Evolutionary conservation across 2,329 filamentous ascomycete species (phyloP), one percentile per base, ranked within the genome.

Genomic region (Colletotrichum echinochloae): DNA sequence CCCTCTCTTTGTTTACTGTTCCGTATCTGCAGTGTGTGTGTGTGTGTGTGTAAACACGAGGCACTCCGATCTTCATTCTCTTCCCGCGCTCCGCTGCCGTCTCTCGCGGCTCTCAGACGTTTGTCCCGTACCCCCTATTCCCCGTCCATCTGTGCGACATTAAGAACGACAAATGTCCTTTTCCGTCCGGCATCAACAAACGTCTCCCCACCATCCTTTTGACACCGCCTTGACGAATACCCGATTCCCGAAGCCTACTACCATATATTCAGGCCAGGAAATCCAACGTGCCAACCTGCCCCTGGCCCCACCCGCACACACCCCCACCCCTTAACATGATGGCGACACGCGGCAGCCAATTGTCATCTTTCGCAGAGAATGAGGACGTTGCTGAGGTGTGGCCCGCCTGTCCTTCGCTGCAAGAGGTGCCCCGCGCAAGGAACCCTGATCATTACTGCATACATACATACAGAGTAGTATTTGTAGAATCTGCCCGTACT

Each of bases 341-440:
- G 65, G 65, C 57, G 57, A 62, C 65, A 67, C 66, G 26, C 55
- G 37, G 33, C 14, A 37, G 41, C 62, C 66, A 70, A 56, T 70
- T 39, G 41, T 23, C 55, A 41, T n/a, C 39, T 44, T 23, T 60
- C 55, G 55, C 56, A 60, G 28, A 70, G 62, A 23, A 48, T 39
- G 55, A 66, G 44, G 37, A 28, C 46, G 30, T 46, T 35, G 20
- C 35, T 39, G 20, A 39, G 33, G 46, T 49, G n/a, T 62, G 35
- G 39, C 26, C 23, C 55, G 20, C 60, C 46, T 46, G 55, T 70
- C 62, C 62, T 60, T 55, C 12, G 30, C 35, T 23, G 14, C 49
- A 20, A 26, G n/a, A n/a, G 14, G 37, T 39, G 44, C 56, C 33
- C 56, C 39, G 56, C 56, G 56, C 56, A 26, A 28, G 7, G 18